Conservation (phyloP, 1,284 basidiomycete genomes). For the Malassezia yamatoensis region DNA sequence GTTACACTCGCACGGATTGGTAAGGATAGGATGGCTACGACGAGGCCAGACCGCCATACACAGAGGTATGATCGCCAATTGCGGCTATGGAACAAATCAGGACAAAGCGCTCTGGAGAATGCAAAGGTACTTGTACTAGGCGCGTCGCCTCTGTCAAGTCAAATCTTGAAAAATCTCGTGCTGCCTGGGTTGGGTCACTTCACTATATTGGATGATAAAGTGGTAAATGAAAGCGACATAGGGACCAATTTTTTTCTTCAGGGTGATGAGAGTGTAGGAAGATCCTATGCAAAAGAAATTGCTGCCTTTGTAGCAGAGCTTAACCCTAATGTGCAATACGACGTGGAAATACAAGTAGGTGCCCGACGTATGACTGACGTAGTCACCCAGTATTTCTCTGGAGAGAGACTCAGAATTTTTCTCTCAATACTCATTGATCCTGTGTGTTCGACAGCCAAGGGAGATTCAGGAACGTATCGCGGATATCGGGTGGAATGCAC, state of each 20-base stretch:
- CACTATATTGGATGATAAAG: slow-evolving; percentile 65
- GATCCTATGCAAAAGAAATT: slow-evolving; percentile 67
- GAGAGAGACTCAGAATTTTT: slow-evolving; percentile 54
- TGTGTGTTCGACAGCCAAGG: slow-evolving; percentile 56
- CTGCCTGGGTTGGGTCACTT: slow-evolving; percentile 86
- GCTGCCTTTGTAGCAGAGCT: slow-evolving; percentile 70
- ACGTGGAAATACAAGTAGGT: slow-evolving; percentile 57
- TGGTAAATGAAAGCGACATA: slow-evolving; percentile 64
- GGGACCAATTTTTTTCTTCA: slow-evolving; percentile 95
- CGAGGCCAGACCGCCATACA: slow-evolving; percentile 22
- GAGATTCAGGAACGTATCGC: slow-evolving; percentile 25
- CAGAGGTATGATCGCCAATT: slow-evolving; percentile 46
- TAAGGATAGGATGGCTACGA: neutral
- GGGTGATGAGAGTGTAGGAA: slow-evolving; percentile 61
- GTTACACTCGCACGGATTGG: neutral
- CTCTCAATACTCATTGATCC: slow-evolving; percentile 63
- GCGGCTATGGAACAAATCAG: slow-evolving; percentile 87
- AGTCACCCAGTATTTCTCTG: slow-evolving; percentile 50
- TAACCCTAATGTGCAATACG: slow-evolving; percentile 72
- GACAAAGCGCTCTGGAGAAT: slow-evolving; percentile 80
- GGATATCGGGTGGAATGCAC: slow-evolving; percentile 27
- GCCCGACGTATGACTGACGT: neutral
- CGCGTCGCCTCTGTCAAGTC: slow-evolving; percentile 67
- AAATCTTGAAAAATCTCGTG: slow-evolving; percentile 86
- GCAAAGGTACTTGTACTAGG: slow-evolving; percentile 72